Base-by-base conservation (phyloP, 495 filamentous ascomycete species). In the Penicilliopsis zonata region DNA sequence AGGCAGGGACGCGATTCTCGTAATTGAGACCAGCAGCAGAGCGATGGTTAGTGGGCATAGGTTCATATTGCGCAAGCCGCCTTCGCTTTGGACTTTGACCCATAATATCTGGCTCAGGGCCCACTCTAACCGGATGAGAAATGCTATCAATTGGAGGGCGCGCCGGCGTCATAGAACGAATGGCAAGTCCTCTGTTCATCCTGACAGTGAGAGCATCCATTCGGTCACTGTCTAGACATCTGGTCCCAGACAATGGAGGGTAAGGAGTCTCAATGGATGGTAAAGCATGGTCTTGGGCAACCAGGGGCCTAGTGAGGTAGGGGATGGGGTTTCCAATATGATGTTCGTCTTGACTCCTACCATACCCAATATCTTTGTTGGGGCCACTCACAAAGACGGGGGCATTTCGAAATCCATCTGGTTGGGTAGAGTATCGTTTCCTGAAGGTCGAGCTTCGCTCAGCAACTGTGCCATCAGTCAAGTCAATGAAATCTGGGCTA, bases 371-470 rank as follows among this genome's bases (percentile, higher is more conserved):
- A 4, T 35, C 34, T 9, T 53, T 43, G 19, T 43, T 50, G 9
- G 54, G 56, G 14, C 56, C 55, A 31, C 49, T 48, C 32, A 62
- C 52, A 39, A 61, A 63, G 4, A 64, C 35, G 31, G 62, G 55
- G 13, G 38, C 36, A 42, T 57, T 47, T 15, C 41, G 21, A 25
- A 43, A 38, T 19, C 48, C 35, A 28, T 31, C 14, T 33, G 38
- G 33, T 18, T 41, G 39, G 13, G 38, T 25, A 13, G 37, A 33
- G 18, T 31, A 31, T 28, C 45, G n/a, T 51, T 33, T 49, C 41
- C 23, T 49, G 42, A 29, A 16, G 24, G 31, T 34, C 30, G 43
- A 27, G 6, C 27, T 40, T 35, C 40, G 38, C 9, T 42, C 38
- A 18, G 33, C 33, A 9, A 34, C 18, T 16, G 39, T 33, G 13